Evolutionary conservation across 306 rosid species (phyloP).

Genomic region (Styphnolobium japonicum): DNA sequence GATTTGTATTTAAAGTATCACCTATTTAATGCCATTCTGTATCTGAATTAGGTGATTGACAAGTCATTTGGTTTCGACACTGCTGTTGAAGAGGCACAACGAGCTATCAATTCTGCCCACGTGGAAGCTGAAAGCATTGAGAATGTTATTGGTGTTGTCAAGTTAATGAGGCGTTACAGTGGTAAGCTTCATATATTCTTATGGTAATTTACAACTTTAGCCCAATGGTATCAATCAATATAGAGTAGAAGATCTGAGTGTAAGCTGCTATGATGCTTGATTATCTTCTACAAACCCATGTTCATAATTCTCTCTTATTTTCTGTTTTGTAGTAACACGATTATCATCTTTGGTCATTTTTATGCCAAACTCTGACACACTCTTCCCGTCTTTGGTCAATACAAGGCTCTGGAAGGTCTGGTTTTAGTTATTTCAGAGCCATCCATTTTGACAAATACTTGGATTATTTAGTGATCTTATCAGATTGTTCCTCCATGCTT

Average conservation of each 20-base stretch:
- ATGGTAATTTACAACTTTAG: background rate
- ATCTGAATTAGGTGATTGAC: constrained; percentile 61
- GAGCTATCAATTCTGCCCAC: constrained; percentile 56
- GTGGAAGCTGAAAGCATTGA: constrained; percentile 72
- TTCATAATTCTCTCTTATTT: background rate
- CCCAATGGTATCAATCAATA: constrained; percentile 1
- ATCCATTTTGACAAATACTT: background rate
- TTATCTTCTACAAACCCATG: too few species aligned
- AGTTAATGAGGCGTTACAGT: constrained; percentile 71
- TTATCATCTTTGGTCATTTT: background rate
- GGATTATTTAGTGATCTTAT: background rate
- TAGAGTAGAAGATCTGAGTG: background rate
- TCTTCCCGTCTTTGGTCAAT: too few species aligned
- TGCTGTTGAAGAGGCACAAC: constrained; percentile 55
- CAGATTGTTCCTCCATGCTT: background rate
- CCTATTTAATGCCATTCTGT: constrained; percentile 4
- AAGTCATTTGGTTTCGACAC: constrained; percentile 85
- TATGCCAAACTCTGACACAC: background rate
- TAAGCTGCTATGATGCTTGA: background rate
- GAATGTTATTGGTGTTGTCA: constrained; percentile 68
- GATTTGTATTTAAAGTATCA: background rate
- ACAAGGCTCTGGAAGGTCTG: background rate
- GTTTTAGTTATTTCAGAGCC: background rate
- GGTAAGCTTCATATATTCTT: constrained; percentile 46
- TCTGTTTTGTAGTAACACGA: background rate